Conservation (phyloP, 2,329 filamentous ascomycete genomes). For the Chaetomiaceae sp. region DNA sequence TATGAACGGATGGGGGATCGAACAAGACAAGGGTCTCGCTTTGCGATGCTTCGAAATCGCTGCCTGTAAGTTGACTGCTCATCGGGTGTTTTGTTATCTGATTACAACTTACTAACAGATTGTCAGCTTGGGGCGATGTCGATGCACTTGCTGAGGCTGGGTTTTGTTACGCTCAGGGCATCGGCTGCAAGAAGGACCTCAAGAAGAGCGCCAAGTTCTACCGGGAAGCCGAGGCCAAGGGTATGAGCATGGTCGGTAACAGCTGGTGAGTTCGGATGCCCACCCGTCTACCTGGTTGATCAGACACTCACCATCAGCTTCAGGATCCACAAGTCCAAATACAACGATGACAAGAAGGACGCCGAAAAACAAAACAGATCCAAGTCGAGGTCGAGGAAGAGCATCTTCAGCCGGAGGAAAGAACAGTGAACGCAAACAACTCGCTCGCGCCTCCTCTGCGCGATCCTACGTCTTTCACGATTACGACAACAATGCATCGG, state of each 20-base stretch:
- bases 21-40: conserved; percentile 82
- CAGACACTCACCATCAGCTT: conserved; percentile 2
- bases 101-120: conserved; percentile 15
- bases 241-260: conserved; percentile 96
- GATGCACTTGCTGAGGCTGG: conserved; percentile 92
- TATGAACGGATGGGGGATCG: conserved; percentile 96
- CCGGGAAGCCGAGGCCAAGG: conserved; percentile 81
- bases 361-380: conserved; percentile 62
- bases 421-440: conserved; percentile 11
- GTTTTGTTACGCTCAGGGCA: conserved; percentile 89
- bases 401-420: conserved; percentile 53
- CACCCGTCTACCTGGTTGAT: neutral
- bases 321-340: conserved; percentile 97
- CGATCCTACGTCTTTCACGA: conserved; percentile 15
- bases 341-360: conserved; percentile 57
- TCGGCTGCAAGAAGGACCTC: conserved; percentile 92
- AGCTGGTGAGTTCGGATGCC: conserved; percentile 67
- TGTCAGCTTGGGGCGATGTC: conserved; percentile 77
- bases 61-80: conserved; percentile 52
- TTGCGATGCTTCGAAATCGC: conserved; percentile 95
- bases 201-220: conserved; percentile 92
- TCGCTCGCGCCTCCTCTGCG: neutral
- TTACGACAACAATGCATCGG: conserved; percentile 18
- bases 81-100: neutral
- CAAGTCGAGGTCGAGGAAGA: conserved; percentile 66